Conservation (phyloP, 495 filamentous ascomycete species). For the Aspergillus biplanus region DNA sequence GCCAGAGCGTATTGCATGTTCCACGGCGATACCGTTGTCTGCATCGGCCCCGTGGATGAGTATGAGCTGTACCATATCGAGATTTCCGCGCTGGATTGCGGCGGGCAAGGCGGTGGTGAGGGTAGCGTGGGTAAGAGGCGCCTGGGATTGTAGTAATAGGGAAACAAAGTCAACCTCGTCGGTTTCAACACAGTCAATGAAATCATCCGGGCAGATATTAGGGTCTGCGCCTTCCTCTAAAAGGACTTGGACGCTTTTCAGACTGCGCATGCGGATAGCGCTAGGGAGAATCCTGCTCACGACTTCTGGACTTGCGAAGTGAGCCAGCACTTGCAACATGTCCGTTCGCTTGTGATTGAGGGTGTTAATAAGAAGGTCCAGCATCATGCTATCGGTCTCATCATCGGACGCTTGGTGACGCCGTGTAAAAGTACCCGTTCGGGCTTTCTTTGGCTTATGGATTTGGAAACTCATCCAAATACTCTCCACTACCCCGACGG, state of each 20-base stretch:
- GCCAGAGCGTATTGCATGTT: slow-evolving; percentile 8
- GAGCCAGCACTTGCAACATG: slow-evolving; percentile 18
- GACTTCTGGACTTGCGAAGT: slow-evolving; percentile 12
- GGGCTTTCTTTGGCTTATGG: slow-evolving; percentile 18
- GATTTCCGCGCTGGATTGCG: slow-evolving; percentile 8
- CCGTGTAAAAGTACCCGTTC: slow-evolving; percentile 13
- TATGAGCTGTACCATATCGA: slow-evolving; percentile 10
- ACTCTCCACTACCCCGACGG: slow-evolving; percentile 14
- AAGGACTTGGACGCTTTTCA: slow-evolving; percentile 8
- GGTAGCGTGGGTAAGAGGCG: slow-evolving; percentile 5
- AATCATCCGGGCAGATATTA: slow-evolving; percentile 13
- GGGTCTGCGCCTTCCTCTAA: slow-evolving; percentile 19
- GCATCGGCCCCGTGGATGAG: slow-evolving; percentile 17
- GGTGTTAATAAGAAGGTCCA: slow-evolving; percentile 9
- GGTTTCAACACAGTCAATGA: slow-evolving; percentile 1
- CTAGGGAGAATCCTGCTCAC: slow-evolving; percentile 14
- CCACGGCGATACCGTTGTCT: slow-evolving; percentile 14
- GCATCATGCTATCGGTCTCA: slow-evolving; percentile 14
- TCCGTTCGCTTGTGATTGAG: slow-evolving; percentile 16
- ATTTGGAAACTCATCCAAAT: slow-evolving; percentile 15
- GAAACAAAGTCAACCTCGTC: slow-evolving; percentile 15
- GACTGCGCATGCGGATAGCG: slow-evolving; percentile 16
- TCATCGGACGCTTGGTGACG: slow-evolving; percentile 15
- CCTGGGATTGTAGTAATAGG: slow-evolving; percentile 13
- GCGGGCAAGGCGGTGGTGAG: slow-evolving; percentile 14